These are phyloP conservation scores for Straminergon stramineum DNA, from an alignment of 225 moss, liverwort and hornwort genomes.

Conservation along the genomic window DNA sequence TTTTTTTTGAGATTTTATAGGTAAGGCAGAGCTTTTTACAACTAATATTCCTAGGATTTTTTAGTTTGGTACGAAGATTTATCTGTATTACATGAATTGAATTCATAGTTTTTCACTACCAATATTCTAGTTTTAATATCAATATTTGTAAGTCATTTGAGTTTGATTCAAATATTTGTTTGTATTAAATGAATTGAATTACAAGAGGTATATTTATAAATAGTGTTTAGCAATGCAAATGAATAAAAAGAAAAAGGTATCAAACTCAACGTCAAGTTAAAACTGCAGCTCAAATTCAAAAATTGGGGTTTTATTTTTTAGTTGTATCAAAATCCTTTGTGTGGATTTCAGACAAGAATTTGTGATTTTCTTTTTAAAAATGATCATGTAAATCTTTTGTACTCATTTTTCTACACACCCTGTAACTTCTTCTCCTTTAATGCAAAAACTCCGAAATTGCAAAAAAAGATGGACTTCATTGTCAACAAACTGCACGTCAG, in stretches of 20 bases:
- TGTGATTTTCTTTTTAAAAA: neutral
- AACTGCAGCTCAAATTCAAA: accelerated
- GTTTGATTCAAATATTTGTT: no score
- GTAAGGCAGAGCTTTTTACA: neutral
- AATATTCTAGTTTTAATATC: no score
- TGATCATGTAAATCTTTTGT: neutral
- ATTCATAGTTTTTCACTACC: neutral
- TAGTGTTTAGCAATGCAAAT: neutral
- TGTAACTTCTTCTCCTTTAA: neutral
- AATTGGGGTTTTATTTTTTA: no score
- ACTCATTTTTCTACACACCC: no score
- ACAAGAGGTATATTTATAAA: neutral
- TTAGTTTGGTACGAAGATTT: neutral
- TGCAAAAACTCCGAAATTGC: neutral
- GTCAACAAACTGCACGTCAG: neutral
- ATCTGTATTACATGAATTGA: neutral
- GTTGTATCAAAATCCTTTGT: neutral
- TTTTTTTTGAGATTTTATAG: neutral
- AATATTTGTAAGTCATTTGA: neutral
- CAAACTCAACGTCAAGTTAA: no score
- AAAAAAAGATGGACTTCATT: neutral
- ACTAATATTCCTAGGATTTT: no score
- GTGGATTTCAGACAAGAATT: no score
- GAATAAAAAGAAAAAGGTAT: neutral
- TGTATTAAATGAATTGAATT: no score